These are phyloP conservation scores for Hexamita inflata DNA, from an alignment of 208 protist genomes.

Conservation along the genomic window DNA sequence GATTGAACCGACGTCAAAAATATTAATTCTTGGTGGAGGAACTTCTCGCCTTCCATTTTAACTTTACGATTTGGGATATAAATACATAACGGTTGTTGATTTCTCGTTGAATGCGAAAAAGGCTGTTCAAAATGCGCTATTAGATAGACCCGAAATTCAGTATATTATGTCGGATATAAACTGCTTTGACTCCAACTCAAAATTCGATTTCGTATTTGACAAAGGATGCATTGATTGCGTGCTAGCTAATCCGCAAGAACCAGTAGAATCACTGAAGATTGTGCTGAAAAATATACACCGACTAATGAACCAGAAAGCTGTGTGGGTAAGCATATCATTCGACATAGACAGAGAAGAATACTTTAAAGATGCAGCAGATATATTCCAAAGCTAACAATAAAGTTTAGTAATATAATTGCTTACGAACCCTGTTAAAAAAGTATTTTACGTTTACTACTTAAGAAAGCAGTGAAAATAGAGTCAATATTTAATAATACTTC, in stretches of 20 bases:
- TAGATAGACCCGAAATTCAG: background rate
- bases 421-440: no score
- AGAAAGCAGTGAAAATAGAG: no score
- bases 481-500: no score
- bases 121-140: background rate
- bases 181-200: background rate
- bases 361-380: no score
- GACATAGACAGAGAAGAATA: no score
- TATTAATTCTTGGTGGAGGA: conserved; percentile 11
- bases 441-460: no score
- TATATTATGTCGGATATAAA: conserved; percentile 16
- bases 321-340: background rate
- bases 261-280: background rate
- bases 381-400: no score
- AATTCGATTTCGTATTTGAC: conserved; percentile 1
- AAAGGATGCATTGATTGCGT: conserved; percentile 3
- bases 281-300: background rate
- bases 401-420: no score
- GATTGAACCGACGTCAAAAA: background rate
- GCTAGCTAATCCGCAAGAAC: background rate
- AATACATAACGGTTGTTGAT: conserved; percentile 2
- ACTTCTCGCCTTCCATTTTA: conserved; percentile 3
- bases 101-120: background rate
- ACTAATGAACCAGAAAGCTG: background rate
- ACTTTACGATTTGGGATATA: conserved; percentile 23